Evolutionary conservation across 176 grass and related monocot genomes (phyloP).

Genomic region (Chloris gayana): DNA sequence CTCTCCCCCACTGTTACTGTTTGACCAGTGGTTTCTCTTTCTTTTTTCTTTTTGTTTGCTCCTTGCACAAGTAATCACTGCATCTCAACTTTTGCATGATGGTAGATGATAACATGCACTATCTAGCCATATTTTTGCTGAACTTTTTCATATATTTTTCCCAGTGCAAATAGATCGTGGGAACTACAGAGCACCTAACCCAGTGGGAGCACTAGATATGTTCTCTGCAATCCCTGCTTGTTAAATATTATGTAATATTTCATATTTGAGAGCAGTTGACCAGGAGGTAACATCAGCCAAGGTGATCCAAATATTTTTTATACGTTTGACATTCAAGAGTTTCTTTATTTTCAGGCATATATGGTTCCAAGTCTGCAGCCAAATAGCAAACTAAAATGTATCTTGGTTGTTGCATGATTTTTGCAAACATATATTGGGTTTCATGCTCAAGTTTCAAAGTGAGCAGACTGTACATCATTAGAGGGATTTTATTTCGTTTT

Average conservation of each 20-base stretch:
- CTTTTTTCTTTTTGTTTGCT: no score
- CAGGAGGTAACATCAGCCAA: neutral
- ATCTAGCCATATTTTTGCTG: neutral
- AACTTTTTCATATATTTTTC: no score
- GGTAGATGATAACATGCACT: no score
- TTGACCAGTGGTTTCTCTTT: no score
- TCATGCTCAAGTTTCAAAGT: neutral
- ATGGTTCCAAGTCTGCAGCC: neutral
- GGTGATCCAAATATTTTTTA: slow-evolving; percentile 7
- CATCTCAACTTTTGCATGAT: no score
- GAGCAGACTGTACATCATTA: neutral
- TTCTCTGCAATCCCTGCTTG: neutral
- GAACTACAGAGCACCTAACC: no score
- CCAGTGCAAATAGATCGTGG: no score
- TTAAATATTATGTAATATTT: neutral
- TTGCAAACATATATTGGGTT: slow-evolving; percentile 1
- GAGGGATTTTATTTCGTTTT: neutral
- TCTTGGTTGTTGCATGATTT: neutral
- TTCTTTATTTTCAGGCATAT: neutral
- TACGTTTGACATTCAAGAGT: neutral
- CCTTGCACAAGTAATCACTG: no score
- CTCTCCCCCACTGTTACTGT: no score
- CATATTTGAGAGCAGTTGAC: neutral
- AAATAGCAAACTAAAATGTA: neutral
- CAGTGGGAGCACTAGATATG: no score